Percentiles rank a stretch among this genome's conserved stretches.
Conservation (phyloP, 2,329 filamentous ascomycete genomes). For the Botrytis aclada region DNA sequence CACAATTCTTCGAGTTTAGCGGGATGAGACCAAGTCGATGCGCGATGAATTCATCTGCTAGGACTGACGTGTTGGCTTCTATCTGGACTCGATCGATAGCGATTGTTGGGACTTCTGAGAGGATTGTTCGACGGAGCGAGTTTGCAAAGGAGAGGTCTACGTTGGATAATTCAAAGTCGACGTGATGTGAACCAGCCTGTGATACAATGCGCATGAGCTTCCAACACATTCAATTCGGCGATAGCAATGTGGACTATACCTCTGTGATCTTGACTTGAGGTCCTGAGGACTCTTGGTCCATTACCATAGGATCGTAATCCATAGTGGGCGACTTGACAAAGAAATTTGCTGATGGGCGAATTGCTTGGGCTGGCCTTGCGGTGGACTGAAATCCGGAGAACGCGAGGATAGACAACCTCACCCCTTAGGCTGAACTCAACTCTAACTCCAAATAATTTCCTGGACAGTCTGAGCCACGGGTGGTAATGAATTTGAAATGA, state of each 20-base stretch:
- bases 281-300: constrained; percentile 45
- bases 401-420: constrained; percentile 9
- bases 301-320: constrained; percentile 47
- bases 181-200: constrained; percentile 74
- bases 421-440: constrained; percentile 6
- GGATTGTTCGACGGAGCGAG: constrained; percentile 83
- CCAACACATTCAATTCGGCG: constrained; percentile 1
- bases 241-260: constrained; percentile 31
- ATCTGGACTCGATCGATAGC: constrained; percentile 95
- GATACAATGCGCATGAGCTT: constrained; percentile 28
- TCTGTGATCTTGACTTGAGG: constrained; percentile 47
- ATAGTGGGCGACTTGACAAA: constrained; percentile 35
- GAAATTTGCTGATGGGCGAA: constrained; percentile 10
- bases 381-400: not conserved
- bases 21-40: constrained; percentile 90
- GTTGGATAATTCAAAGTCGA: constrained; percentile 88
- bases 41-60: constrained; percentile 93
- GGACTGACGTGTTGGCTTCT: constrained; percentile 88
- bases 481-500: constrained; percentile 1
- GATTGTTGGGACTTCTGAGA: constrained; percentile 90
- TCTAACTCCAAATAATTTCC: not conserved
- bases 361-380: constrained; percentile 25
- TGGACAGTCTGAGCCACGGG: constrained; percentile 1
- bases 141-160: constrained; percentile 92
- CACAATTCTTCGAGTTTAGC: constrained; percentile 78